Conservation (phyloP, 176 grass and related monocot genomes). For the Rhynchospora breviuscula region DNA sequence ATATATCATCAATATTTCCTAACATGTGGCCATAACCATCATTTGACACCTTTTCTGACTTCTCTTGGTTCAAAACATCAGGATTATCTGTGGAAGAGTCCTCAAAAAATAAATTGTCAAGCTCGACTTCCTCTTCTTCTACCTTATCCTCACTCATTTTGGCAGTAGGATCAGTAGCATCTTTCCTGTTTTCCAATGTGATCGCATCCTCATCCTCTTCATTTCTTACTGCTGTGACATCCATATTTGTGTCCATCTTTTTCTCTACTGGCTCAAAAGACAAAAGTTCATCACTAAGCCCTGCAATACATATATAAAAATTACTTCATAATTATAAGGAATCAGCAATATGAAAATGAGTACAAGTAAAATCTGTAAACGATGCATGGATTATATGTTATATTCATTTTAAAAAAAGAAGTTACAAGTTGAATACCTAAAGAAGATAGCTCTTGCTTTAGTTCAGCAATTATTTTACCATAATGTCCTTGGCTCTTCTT, state of each 20-base stretch:
- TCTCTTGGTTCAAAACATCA: conserved; percentile 52
- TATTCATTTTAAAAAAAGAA: conserved; percentile 3
- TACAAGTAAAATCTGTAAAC: conserved; percentile 21
- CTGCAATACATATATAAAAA: conserved; percentile 33
- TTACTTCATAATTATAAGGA: not conserved
- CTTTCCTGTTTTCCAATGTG: conserved; percentile 14
- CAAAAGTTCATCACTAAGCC: conserved; percentile 33
- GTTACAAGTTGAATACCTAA: conserved; percentile 32
- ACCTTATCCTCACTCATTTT: conserved; percentile 35
- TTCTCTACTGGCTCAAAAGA: conserved; percentile 11
- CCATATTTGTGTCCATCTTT: conserved; percentile 24
- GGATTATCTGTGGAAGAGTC: conserved; percentile 50
- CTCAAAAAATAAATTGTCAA: conserved; percentile 78
- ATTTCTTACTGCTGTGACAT: conserved; percentile 30
- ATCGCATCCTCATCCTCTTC: not conserved
- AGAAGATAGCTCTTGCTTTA: conserved; percentile 31
- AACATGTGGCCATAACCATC: conserved; percentile 63
- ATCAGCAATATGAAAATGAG: not conserved
- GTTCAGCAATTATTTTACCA: conserved; percentile 29
- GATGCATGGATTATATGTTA: conserved; percentile 9
- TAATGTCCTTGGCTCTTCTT: conserved; percentile 55
- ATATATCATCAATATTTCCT: conserved; percentile 88
- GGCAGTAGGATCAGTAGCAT: conserved; percentile 22
- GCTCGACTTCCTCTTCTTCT: conserved; percentile 73
- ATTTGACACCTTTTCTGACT: conserved; percentile 54